Evolutionary conservation across 73 alveolate genomes (phyloP), one percentile per base, ranked within the genome.

Genomic region (Paramecium sexaurelia): DNA sequence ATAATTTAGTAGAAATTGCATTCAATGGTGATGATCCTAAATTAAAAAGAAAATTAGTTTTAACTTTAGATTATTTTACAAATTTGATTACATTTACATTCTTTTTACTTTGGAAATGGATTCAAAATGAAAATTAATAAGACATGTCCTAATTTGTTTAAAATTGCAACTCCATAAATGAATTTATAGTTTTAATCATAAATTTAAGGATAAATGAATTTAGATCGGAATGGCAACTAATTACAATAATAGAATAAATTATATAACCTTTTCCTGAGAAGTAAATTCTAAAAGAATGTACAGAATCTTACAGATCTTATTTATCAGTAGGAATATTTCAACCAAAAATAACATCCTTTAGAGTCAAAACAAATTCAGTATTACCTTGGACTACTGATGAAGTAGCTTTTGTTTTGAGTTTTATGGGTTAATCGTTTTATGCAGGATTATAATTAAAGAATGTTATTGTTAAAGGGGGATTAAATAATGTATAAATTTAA

Each of bases 51-150:
- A 78, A n/a, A 43, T 24, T 78, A 10, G 55, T 78, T 7, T 32
- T 78, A 2, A 78, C 71, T 19, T 22, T 78, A 17, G 71, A 78
- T 24, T 45, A 78, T 33, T 78, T 39, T 33, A 40, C 90, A 1
- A 78, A 78, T 45, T 24, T 78, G 51, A 43, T 43, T 15, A 78
- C 90, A 9, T 45, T 78, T 24, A 32, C 55, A 20, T 78, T 78
- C 90, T 78, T 13, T 24, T 24, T 78, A 13, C 75, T 78, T 20
- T 78, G 68, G 68, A 78, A 43, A 43, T 78, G 90, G 90, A 78
- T 78, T 78, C 20, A 78, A 22, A 78, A 78, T 78, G 90, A 78
- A 43, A 40, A 78, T 10, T 15, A 20, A 22, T 11, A 78, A 24
- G 90, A 78, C 32, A 78, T 78, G 90, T 32, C 40, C n/a, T 24